Evolutionary conservation across 2,329 filamentous ascomycete species (phyloP), one percentile per base, ranked within the genome.

Genomic region (Colletotrichum higginsianum): DNA sequence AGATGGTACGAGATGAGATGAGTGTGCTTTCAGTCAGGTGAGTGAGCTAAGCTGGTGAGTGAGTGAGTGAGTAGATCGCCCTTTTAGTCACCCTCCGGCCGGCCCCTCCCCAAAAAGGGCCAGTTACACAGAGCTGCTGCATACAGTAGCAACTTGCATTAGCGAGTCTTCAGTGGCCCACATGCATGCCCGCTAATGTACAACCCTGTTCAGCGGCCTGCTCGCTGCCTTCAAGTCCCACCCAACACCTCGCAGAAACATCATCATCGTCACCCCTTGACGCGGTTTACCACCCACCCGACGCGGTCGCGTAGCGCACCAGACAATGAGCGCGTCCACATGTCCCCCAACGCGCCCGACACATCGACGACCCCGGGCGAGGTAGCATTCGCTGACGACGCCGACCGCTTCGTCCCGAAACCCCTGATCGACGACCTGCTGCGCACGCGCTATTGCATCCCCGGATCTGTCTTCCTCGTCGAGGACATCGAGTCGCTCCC

Each of bases 381-480:
- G 49, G 35, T 72, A 70, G 75, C 76, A 61, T 75, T 77, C 50
- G 73, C 70, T 55, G 75, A 79, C 69, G 73, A 74, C 6, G 50
- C 63, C 16, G 61, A 70, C 16, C 77, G 77, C 6, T 74, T 79
- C 72, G 70, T 76, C 35, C 79, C 80, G 12, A 77, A 76, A 42
- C 86, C 85, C 5, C 78, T 87, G 50, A 85, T 89, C 67, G 76
- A 76, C 23, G 84, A 88, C 67, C 83, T 89, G 30, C 75, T 89
- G 5, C 81, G 84, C 55, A 87, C 86, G 26, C 81, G 81, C 23
- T 84, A 83, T 75, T 88, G 86, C 76, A 73, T 84, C 3, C 82
- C 85, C 0, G 83, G 83, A 3, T 86, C 86, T 2, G 74, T 89
- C 61, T 86, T 89, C 46, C 80, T 89, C 0, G 84, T 89, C 47